These are phyloP conservation scores for Ogataea chonburiensis DNA, from an alignment of 805 yeast genomes.

Conservation along the genomic window DNA sequence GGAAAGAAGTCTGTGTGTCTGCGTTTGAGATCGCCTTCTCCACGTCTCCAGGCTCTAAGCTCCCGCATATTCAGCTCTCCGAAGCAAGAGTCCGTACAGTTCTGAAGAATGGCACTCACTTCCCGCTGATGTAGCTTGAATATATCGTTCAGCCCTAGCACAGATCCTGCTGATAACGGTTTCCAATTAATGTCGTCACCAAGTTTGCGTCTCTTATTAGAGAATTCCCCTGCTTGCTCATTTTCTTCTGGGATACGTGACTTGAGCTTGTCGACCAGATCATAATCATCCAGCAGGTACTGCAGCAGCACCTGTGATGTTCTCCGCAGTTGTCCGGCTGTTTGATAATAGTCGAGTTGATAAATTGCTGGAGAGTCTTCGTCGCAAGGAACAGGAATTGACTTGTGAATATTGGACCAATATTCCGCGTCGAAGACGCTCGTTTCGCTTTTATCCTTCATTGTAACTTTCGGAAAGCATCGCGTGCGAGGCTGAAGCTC, in stretches of 20 bases:
- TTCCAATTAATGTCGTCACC: constrained; percentile 30
- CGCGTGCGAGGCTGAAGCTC: background rate
- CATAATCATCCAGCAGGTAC: constrained; percentile 17
- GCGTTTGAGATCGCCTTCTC: constrained; percentile 17
- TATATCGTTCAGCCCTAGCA: constrained; percentile 23
- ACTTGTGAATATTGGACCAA: constrained; percentile 16
- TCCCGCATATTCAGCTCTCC: constrained; percentile 28
- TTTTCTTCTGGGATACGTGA: constrained; percentile 2
- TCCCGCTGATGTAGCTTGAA: constrained; percentile 24
- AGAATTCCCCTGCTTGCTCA: constrained; percentile 5
- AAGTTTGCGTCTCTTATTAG: constrained; percentile 22
- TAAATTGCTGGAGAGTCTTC: constrained; percentile 17
- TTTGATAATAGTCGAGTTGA: constrained; percentile 13
- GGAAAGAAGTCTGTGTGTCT: constrained; percentile 5
- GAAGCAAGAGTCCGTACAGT: constrained; percentile 20
- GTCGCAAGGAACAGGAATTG: constrained; percentile 13
- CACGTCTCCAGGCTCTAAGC: constrained; percentile 28
- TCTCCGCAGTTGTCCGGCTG: constrained; percentile 10
- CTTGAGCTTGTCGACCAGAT: constrained; percentile 10
- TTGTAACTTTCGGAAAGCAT: constrained; percentile 19
- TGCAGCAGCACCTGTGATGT: constrained; percentile 15
- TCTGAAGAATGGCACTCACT: constrained; percentile 17
- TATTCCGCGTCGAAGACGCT: constrained; percentile 13
- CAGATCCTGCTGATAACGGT: constrained; percentile 23
- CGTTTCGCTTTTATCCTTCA: constrained; percentile 14